Conservation (phyloP, 192 early-diverging fungal genomes). For the Entomortierella parvispora region DNA sequence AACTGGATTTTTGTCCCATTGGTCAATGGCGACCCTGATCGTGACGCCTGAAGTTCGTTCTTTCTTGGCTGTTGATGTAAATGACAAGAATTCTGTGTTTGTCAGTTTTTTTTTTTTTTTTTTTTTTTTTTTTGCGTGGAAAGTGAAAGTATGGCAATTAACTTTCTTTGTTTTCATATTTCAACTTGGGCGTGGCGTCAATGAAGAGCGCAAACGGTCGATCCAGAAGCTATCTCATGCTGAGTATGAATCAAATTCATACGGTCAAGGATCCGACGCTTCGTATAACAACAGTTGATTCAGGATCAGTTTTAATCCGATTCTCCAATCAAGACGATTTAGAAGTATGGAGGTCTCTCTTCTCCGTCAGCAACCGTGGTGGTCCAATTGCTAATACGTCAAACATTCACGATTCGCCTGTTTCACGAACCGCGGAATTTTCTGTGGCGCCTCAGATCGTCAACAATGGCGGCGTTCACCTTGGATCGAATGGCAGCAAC, state of each 20-base stretch:
- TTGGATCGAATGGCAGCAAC: too few relatives aligned
- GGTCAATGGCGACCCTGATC: slow-evolving; percentile 32
- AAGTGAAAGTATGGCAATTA: background rate
- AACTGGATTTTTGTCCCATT: slow-evolving; percentile 17
- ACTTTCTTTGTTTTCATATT: background rate
- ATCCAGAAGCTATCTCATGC: slow-evolving; percentile 25
- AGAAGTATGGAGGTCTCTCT: slow-evolving; percentile 20
- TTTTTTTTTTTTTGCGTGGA: background rate
- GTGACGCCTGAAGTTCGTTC: slow-evolving; percentile 34
- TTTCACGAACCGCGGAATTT: background rate
- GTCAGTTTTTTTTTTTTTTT: background rate
- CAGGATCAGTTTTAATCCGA: slow-evolving; percentile 9
- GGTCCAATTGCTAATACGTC: background rate
- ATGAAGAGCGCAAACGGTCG: slow-evolving; percentile 12
- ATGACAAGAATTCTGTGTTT: too few relatives aligned
- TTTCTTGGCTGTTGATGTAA: slow-evolving; percentile 32
- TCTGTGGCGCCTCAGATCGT: background rate
- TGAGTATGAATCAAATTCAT: slow-evolving; percentile 7
- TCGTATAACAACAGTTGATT: slow-evolving; percentile 4
- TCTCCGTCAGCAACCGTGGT: slow-evolving; percentile 10
- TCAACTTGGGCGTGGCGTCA: background rate
- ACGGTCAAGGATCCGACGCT: slow-evolving; percentile 4
- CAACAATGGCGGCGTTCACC: too few relatives aligned
- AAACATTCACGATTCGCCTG: background rate
- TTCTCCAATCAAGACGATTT: slow-evolving; percentile 8